Evolutionary conservation across 2,329 filamentous ascomycete genomes (phyloP), one percentile per base, ranked within the genome.

Genomic region (Hypoxylon sp.): DNA sequence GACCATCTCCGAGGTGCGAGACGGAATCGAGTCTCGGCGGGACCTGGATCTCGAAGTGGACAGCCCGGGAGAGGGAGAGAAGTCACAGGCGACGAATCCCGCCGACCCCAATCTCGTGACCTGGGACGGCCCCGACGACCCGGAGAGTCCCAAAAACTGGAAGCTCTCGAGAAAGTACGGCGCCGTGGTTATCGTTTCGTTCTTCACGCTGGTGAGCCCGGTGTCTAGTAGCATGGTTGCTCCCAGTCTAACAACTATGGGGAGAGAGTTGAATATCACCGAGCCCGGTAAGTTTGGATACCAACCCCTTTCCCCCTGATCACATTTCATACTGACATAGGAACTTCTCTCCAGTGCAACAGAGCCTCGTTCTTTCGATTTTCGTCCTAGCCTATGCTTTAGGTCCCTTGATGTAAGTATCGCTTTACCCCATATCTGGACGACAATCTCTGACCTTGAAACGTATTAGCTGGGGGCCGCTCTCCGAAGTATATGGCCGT

Each of bases 401-500:
- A 11, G 56, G 56, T 1, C 56, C 50, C n/a, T n/a, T n/a, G n/a
- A n/a, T n/a, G n/a, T n/a, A n/a, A n/a, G n/a, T n/a, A n/a, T n/a
- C n/a, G n/a, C n/a, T n/a, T n/a, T n/a, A n/a, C n/a, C n/a, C n/a
- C n/a, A n/a, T n/a, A n/a, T n/a, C n/a, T n/a, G n/a, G n/a, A n/a
- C n/a, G n/a, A n/a, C n/a, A n/a, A n/a, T n/a, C n/a, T n/a, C n/a
- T n/a, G n/a, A n/a, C n/a, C n/a, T n/a, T n/a, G n/a, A n/a, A n/a
- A n/a, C n/a, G n/a, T n/a, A n/a, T n/a, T n/a, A n/a, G n/a, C n/a
- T n/a, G n/a, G n/a, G n/a, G n/a, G n/a, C n/a, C n/a, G n/a, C n/a
- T n/a, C n/a, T 81, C 76, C 26, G 82, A 85, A 65, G 64, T 78
- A 26, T 81, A 78, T 66, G 79, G 80, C n/a, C 73, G 79, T 4